Evolutionary conservation across 306 rosid genomes (phyloP).

Genomic region (Fragaria iinumae): DNA sequence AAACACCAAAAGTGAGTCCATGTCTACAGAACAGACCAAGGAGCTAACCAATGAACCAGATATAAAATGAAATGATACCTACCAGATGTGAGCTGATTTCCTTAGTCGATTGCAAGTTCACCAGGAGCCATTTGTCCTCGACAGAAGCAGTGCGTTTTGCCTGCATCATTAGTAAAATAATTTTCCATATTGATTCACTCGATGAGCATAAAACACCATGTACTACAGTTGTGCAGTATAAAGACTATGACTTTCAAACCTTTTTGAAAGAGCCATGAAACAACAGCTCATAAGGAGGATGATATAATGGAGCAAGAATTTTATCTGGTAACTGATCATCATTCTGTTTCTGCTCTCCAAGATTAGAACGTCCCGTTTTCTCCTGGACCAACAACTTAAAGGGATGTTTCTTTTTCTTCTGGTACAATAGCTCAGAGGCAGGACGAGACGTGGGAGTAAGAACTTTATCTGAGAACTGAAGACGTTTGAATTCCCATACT

Average conservation of each 20-base stretch:
- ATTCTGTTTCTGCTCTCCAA: background rate
- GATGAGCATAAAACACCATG: background rate
- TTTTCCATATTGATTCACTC: background rate
- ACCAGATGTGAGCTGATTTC: slow-evolving; percentile 98
- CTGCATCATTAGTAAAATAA: slow-evolving; percentile 38
- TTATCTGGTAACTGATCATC: background rate
- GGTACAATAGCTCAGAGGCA: background rate
- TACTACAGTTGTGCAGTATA: background rate
- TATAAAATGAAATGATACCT: slow-evolving; percentile 15
- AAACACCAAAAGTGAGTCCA: slow-evolving; percentile 16
- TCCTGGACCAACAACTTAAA: background rate
- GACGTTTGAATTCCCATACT: background rate
- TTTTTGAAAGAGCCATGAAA: slow-evolving; percentile 88
- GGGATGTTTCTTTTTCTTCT: background rate
- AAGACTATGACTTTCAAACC: slow-evolving; percentile 35
- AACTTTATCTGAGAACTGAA: background rate
- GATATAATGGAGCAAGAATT: slow-evolving; percentile 85
- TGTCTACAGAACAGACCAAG: background rate
- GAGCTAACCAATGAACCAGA: background rate
- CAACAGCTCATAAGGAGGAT: slow-evolving; percentile 91
- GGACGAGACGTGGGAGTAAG: background rate
- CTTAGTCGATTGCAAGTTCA: slow-evolving; percentile 85
- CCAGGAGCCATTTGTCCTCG: slow-evolving; percentile 85
- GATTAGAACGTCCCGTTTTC: background rate
- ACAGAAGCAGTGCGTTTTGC: slow-evolving; percentile 72